Percentiles rank a stretch among this genome's conserved stretches.
phyloP scores from a whole-genome alignment of 345 rosid genomes.

The Syzygium jambos region DNA sequence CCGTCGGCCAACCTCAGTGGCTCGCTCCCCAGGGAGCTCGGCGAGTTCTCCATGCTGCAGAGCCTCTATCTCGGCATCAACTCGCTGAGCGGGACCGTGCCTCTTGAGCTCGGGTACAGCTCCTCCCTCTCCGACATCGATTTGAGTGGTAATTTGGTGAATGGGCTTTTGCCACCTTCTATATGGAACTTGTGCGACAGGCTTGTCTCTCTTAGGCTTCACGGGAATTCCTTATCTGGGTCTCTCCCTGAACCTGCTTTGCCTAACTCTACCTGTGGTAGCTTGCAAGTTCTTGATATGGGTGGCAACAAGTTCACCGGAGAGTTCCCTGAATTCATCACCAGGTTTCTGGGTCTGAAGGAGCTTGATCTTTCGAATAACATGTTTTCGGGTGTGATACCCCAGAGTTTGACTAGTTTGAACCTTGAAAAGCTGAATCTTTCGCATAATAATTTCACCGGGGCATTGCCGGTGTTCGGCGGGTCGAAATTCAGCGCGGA shows the following conservation, averaged over 20 bases:
- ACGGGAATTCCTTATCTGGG: conserved; percentile 63
- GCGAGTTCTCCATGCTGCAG: conserved; percentile 81
- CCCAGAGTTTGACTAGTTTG: conserved; percentile 41
- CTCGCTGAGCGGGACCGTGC: conserved; percentile 66
- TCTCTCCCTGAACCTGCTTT: conserved; percentile 69
- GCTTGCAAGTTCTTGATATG: conserved; percentile 69
- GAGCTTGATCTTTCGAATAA: conserved; percentile 85
- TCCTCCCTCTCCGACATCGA: conserved; percentile 76
- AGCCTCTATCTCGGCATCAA: conserved; percentile 75
- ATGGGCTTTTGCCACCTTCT: conserved; percentile 73
- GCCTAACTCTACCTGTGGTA: conserved; percentile 65
- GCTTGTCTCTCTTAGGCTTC: conserved; percentile 57
- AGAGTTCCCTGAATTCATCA: conserved; percentile 63
- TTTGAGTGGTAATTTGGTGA: conserved; percentile 51
- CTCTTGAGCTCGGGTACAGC: conserved; percentile 91
- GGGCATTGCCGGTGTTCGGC: conserved; percentile 60
- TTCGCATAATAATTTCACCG: conserved; percentile 86
- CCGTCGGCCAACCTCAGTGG: conserved; percentile 98
- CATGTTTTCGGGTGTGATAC: conserved; percentile 59
- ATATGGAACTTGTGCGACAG: conserved; percentile 89
- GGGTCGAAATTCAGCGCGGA: conserved; percentile 56
- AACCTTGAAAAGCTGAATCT: conserved; percentile 67
- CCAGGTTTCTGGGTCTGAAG: conserved; percentile 49
- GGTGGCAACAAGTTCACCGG: conserved; percentile 77
- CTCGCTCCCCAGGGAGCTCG: conserved; percentile 80